Conservation (phyloP, 2,329 filamentous ascomycete species). For the Fusarium foetens region DNA sequence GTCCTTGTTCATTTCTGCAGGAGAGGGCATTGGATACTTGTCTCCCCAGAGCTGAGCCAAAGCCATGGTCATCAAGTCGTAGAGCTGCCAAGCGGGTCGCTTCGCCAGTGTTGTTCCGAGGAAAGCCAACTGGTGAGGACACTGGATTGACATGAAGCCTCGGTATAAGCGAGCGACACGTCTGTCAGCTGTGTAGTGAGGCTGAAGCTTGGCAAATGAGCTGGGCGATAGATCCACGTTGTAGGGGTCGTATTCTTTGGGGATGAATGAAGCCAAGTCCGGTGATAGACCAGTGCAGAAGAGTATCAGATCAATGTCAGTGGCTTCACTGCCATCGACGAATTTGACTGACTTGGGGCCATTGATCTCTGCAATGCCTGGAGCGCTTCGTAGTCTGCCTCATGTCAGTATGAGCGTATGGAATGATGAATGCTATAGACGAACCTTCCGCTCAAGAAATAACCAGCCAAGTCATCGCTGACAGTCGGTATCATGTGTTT, state of each 20-base stretch:
- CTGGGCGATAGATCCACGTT: background rate
- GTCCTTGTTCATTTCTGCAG: background rate
- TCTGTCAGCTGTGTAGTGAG: background rate
- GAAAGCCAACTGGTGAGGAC: background rate
- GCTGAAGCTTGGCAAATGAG: background rate
- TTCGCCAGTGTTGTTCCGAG: background rate
- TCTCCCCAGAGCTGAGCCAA: background rate
- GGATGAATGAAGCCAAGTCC: background rate
- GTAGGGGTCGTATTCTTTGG: background rate
- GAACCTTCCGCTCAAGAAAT: background rate
- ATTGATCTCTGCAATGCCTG: background rate
- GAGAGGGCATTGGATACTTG: background rate
- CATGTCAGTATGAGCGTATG: fast-evolving
- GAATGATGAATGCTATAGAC: fast-evolving
- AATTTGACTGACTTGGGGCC: background rate
- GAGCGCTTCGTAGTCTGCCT: background rate
- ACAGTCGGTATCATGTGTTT: background rate
- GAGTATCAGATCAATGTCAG: background rate
- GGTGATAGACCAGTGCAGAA: background rate
- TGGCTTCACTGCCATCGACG: background rate
- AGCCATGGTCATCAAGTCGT: constrained; percentile 4
- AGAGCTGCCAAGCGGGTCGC: background rate
- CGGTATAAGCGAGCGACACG: background rate
- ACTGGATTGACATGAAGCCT: background rate
- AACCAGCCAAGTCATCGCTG: background rate